These are phyloP conservation scores for Orychophragmus violaceus DNA, from an alignment of 345 rosid genomes.

Conservation along the genomic window DNA sequence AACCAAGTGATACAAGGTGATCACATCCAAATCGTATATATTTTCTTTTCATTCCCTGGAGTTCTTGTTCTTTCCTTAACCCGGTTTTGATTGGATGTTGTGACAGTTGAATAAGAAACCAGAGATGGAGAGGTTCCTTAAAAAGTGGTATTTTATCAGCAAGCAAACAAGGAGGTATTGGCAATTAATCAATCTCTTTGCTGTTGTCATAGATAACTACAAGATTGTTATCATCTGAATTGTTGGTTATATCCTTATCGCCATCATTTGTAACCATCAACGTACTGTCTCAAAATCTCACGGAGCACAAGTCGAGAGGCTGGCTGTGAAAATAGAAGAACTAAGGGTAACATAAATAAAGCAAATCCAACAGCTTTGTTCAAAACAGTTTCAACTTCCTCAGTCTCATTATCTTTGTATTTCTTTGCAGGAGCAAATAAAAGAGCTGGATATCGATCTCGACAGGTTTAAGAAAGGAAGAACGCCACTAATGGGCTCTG, in stretches of 20 bases:
- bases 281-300: constrained; percentile 88
- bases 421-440: constrained; percentile 27
- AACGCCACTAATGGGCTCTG: constrained; percentile 77
- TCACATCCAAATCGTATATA: background rate
- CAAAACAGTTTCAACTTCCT: background rate
- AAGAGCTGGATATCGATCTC: constrained; percentile 68
- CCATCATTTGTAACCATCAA: constrained; percentile 98
- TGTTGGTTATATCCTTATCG: constrained; percentile 25
- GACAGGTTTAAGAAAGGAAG: constrained; percentile 89
- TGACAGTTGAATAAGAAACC: constrained; percentile 78
- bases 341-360: constrained; percentile 35
- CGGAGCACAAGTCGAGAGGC: constrained; percentile 33
- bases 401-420: constrained; percentile 2
- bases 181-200: background rate
- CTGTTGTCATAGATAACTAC: background rate
- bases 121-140: constrained; percentile 85
- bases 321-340: constrained; percentile 29
- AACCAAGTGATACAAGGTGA: background rate
- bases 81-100: constrained; percentile 4
- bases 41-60: background rate
- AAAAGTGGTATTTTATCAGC: constrained; percentile 69
- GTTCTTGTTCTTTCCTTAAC: background rate
- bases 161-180: constrained; percentile 87
- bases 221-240: background rate
- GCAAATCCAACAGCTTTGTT: background rate